These are phyloP conservation scores for Mangifera indica DNA, from an alignment of 345 rosid genomes.

Conservation along the genomic window DNA sequence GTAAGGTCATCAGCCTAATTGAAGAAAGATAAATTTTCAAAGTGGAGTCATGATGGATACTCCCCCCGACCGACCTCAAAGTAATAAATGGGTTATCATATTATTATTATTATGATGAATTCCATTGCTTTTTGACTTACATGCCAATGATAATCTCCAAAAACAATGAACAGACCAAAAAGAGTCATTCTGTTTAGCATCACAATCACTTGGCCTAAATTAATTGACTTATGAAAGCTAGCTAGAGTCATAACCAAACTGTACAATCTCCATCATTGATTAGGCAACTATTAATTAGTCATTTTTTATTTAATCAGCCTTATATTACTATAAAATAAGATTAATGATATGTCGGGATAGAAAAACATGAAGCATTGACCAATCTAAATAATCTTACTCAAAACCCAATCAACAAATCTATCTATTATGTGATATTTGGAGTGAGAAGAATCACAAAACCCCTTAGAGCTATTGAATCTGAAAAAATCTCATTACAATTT, in stretches of 20 bases:
- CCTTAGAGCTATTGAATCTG: too few species aligned
- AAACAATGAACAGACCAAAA: conserved; percentile 13
- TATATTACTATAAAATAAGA: neutral
- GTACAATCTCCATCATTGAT: conserved; percentile 4
- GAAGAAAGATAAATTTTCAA: conserved; percentile 1
- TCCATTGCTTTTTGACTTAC: conserved; percentile 15
- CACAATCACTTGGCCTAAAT: conserved; percentile 15
- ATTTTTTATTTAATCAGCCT: neutral
- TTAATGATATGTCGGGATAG: too few species aligned
- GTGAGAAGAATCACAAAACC: too few species aligned
- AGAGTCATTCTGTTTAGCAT: conserved; percentile 14
- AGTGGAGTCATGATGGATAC: neutral
- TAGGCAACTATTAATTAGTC: neutral
- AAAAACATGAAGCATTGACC: too few species aligned
- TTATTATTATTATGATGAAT: conserved; percentile 1
- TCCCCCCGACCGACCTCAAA: neutral
- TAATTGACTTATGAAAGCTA: neutral
- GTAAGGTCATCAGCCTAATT: neutral
- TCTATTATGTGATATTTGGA: too few species aligned
- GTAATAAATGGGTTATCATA: conserved; percentile 12
- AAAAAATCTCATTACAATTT: too few species aligned
- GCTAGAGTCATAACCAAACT: neutral
- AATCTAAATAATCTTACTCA: too few species aligned
- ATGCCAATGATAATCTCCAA: conserved; percentile 8
- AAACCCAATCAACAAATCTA: too few species aligned